Percentiles rank a stretch among this genome's conserved stretches.
Conservation (phyloP, 2,329 filamentous ascomycete species). For the Ceratocystis cubensis region DNA sequence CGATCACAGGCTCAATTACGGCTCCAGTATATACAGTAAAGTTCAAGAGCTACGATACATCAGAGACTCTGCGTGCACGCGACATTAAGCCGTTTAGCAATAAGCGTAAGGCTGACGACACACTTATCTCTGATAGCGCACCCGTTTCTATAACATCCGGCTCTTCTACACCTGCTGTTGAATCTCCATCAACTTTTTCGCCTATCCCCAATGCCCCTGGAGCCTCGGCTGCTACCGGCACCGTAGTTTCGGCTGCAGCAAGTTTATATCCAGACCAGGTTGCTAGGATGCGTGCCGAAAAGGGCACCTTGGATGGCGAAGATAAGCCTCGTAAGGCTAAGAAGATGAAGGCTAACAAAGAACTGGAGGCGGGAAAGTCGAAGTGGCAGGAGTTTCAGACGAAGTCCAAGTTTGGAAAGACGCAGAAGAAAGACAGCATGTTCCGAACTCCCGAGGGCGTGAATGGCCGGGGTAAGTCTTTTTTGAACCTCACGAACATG, state of each 20-base stretch:
- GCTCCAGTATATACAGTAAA: conserved; percentile 89
- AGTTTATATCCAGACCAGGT: conserved; percentile 43
- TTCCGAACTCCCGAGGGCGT: conserved; percentile 83
- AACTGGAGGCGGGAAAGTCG: conserved; percentile 77
- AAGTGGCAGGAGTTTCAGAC: conserved; percentile 90
- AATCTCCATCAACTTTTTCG: conserved; percentile 14
- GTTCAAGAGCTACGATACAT: conserved; percentile 82
- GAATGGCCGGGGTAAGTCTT: conserved; percentile 62
- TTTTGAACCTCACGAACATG: background rate
- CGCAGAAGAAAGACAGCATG: conserved; percentile 84
- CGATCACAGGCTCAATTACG: conserved; percentile 81
- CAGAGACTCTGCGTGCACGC: conserved; percentile 66
- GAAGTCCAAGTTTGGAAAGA: conserved; percentile 59
- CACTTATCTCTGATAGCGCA: conserved; percentile 26
- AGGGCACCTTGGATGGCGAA: conserved; percentile 43
- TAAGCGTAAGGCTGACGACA: conserved; percentile 79
- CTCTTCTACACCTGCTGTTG: conserved; percentile 9
- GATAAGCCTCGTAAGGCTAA: conserved; percentile 70
- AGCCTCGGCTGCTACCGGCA: conserved; percentile 29
- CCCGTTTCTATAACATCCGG: conserved; percentile 24
- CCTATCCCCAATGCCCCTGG: conserved; percentile 13
- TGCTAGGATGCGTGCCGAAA: conserved; percentile 45
- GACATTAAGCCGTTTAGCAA: conserved; percentile 71
- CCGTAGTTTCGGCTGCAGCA: conserved; percentile 44
- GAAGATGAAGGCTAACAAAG: conserved; percentile 81